Base-by-base conservation (phyloP, 176 grass and related monocot genomes). In the Oryza meyeriana region DNA sequence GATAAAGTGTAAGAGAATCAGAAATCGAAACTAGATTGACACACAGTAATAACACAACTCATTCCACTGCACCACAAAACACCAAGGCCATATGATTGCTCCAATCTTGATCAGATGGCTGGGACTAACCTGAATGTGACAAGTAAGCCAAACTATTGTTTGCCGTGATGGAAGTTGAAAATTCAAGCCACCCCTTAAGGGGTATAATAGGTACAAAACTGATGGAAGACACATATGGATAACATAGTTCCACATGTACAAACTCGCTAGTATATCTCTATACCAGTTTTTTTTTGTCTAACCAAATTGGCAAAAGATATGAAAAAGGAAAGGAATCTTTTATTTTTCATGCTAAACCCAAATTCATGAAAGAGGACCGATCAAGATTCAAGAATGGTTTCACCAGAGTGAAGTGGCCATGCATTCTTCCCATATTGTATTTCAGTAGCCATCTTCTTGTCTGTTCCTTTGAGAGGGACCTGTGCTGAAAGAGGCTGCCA, bases 381-480 rank as follows among this genome's bases (percentile, higher is more conserved):
- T 67, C 24, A 67, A 47, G 71, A 20, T 52, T 17, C 24, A 66
- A 59, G 31, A 4, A 24, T 30, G 11, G 25, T 64, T 76, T 84
- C 62, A 36, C 55, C 24, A 2, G 72, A 68, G 62, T 50, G 50
- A 79, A 29, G 44, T 66, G 64, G 48, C 8, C 52, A 28, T 72
- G 34, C 74, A 77, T 44, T 73, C 80, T 25, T 79, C 71, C 66
- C 14, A 61, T 28, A 47, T 79, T 79, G 26, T 36, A n/a, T 64
- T 40, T 64, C 69, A 72, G 78, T 68, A 72, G 22, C 38, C 28
- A 83, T 79, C 32, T 79, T 10, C 68, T 72, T 79, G 68, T 71
- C 81, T 24, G 79, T 25, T n/a, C 26, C 44, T 77, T 6, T 67
- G 31, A 79, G 67, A 79, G 41, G 61, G 67, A 83, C 74, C 59